Percentiles rank a stretch among this genome's conserved stretches.
Conservation (phyloP, 495 filamentous ascomycete species). For the Hypoxylon subgilvum region DNA sequence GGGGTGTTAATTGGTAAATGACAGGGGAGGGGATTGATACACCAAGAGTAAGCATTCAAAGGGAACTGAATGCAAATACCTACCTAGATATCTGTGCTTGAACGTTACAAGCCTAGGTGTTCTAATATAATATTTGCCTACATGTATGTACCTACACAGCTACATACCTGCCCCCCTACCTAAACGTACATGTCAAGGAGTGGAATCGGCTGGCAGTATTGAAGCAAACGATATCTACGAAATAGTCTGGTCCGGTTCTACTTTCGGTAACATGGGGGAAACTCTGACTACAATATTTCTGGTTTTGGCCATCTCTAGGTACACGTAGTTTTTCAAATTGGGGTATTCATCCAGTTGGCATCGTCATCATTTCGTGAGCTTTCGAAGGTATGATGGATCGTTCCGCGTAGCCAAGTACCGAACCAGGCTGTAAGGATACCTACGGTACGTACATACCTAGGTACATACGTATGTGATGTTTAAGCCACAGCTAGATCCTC, state of each 20-base stretch:
- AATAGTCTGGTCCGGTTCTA: constrained; percentile 4
- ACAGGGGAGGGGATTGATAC: constrained; percentile 23
- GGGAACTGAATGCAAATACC: constrained; percentile 14
- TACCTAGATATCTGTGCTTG: too few species aligned
- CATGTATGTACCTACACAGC: too few species aligned
- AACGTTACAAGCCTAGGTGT: constrained; percentile 19
- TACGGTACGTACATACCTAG: too few species aligned
- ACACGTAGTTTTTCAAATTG: too few species aligned
- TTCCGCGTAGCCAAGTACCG: too few species aligned
- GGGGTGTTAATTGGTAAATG: constrained; percentile 32
- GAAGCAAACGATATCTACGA: constrained; percentile 2
- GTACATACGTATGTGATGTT: too few species aligned
- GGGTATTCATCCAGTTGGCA: constrained; percentile 11
- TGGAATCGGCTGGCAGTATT: neutral
- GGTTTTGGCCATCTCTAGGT: neutral
- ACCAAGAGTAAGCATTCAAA: constrained; percentile 26
- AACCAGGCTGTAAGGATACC: too few species aligned
- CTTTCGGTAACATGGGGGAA: neutral
- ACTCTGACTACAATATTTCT: neutral
- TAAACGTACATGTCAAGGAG: constrained; percentile 10
- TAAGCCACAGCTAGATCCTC: constrained; percentile 18
- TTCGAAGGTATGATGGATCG: neutral
- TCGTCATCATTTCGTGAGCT: constrained; percentile 29
- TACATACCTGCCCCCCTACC: too few species aligned
- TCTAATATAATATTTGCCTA: constrained; percentile 33